phyloP scores from a whole-genome alignment of 169 alveolate genomes.

The Plasmodium blacklocki region DNA sequence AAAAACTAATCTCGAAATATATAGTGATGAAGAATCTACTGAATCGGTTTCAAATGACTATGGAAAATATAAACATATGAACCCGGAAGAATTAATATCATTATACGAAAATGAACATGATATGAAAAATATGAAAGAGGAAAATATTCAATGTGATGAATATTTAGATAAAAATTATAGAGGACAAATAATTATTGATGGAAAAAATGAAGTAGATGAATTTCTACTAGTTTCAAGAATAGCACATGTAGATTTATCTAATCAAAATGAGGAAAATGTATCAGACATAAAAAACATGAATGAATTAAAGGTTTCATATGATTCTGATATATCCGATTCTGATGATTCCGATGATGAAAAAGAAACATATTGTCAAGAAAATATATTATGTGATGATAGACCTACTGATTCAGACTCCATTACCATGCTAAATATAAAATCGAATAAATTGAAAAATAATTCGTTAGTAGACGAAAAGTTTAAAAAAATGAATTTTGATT shows the following conservation, averaged over 20 bases:
- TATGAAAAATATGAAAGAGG: background rate
- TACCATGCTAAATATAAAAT: too few relatives aligned
- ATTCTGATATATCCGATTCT: conserved; percentile 5
- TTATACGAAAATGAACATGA: conserved; percentile 61
- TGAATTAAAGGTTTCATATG: background rate
- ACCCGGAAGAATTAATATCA: conserved; percentile 58
- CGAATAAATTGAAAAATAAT: too few relatives aligned
- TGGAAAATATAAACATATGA: conserved; percentile 62
- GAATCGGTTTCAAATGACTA: conserved; percentile 34
- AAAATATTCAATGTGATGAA: conserved; percentile 2
- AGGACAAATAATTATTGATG: conserved; percentile 74
- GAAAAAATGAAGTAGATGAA: conserved; percentile 70
- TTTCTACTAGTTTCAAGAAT: conserved; percentile 70
- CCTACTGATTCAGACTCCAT: too few relatives aligned
- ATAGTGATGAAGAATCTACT: conserved; percentile 1
- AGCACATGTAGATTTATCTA: conserved; percentile 49
- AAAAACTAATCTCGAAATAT: background rate
- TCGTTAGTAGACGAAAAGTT: too few relatives aligned
- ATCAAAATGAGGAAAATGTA: conserved; percentile 18
- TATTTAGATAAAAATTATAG: conserved; percentile 66
- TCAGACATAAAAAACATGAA: conserved; percentile 18
- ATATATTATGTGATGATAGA: background rate
- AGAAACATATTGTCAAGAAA: background rate
- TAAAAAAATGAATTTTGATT: too few relatives aligned
- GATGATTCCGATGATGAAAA: conserved; percentile 39